These are phyloP conservation scores for Saccharomyces paradoxus DNA, from an alignment of 805 yeast species.

Conservation along the genomic window DNA sequence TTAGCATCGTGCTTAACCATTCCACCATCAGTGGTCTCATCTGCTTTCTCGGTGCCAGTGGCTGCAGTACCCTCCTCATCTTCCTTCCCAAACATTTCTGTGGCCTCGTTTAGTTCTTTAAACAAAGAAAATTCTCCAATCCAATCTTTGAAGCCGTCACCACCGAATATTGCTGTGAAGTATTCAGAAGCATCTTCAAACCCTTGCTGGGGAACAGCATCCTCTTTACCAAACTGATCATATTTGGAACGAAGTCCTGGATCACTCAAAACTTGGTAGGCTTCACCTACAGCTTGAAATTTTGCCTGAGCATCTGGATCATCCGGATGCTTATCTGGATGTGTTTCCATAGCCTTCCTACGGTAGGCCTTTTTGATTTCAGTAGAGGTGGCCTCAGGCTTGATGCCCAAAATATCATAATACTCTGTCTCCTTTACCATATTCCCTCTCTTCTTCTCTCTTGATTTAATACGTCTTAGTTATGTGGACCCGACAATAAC, in stretches of 20 bases:
- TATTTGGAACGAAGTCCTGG: slow-evolving; percentile 58
- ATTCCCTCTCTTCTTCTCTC: background rate
- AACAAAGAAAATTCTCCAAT: slow-evolving; percentile 69
- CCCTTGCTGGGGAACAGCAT: slow-evolving; percentile 60
- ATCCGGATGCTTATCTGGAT: slow-evolving; percentile 95
- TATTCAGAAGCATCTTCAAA: slow-evolving; percentile 83
- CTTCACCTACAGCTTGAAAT: slow-evolving; percentile 67
- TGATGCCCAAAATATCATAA: slow-evolving; percentile 71
- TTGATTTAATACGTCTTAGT: background rate
- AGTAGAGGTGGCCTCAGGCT: slow-evolving; percentile 58
- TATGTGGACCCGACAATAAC: background rate
- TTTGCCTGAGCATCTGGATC: slow-evolving; percentile 83
- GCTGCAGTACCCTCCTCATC: slow-evolving; percentile 22
- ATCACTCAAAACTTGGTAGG: slow-evolving; percentile 77
- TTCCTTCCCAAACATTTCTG: slow-evolving; percentile 36
- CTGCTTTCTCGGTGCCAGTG: slow-evolving; percentile 6
- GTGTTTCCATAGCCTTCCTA: slow-evolving; percentile 78
- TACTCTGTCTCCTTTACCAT: slow-evolving; percentile 85
- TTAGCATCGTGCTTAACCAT: slow-evolving; percentile 32
- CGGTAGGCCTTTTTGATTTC: slow-evolving; percentile 93
- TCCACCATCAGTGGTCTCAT: slow-evolving; percentile 10
- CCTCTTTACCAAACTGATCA: slow-evolving; percentile 78
- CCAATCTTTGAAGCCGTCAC: slow-evolving; percentile 70
- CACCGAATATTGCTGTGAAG: slow-evolving; percentile 77
- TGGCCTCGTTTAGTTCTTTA: slow-evolving; percentile 51